A percentile compares a stretch with the other conserved stretches of the same genome.
Conservation (phyloP, 2,329 filamentous ascomycete genomes). For the Botrytis aclada region DNA sequence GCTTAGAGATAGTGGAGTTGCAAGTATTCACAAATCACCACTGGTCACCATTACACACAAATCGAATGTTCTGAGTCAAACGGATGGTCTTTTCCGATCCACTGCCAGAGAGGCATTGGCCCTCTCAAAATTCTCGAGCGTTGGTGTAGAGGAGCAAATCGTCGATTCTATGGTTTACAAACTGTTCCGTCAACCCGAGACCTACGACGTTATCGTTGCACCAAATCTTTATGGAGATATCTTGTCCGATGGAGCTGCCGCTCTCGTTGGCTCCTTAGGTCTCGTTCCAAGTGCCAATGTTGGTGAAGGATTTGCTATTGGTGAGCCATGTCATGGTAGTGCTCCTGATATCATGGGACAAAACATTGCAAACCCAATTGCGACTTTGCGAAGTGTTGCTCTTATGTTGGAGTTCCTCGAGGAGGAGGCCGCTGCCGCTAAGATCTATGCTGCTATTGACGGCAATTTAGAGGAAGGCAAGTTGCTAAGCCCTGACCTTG, state of each 20-base stretch:
- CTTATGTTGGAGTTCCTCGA: constrained; percentile 96
- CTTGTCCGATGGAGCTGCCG: constrained; percentile 90
- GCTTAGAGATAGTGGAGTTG: constrained; percentile 59
- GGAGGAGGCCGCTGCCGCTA: constrained; percentile 79
- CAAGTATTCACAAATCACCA: constrained; percentile 63
- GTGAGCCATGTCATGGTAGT: constrained; percentile 95
- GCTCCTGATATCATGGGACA: constrained; percentile 93
- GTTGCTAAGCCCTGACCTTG: constrained; percentile 84
- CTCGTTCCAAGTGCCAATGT: constrained; percentile 95
- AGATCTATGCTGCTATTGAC: constrained; percentile 90
- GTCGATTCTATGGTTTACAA: constrained; percentile 99
- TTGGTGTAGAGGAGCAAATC: constrained; percentile 91
- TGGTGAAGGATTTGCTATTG: constrained; percentile 89
- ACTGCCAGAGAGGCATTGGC: constrained; percentile 72
- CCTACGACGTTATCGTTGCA: constrained; percentile 97
- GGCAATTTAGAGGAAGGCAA: constrained; percentile 80
- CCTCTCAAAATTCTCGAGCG: constrained; percentile 57
- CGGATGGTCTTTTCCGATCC: constrained; percentile 90
- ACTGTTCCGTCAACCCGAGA: constrained; percentile 91
- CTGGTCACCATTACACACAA: constrained; percentile 98
- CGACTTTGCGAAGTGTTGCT: constrained; percentile 84
- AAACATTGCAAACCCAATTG: constrained; percentile 94
- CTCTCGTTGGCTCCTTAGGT: constrained; percentile 85
- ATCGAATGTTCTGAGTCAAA: constrained; percentile 94
- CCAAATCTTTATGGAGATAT: constrained; percentile 98